These are phyloP conservation scores for Furcasterigmium furcatum DNA, from an alignment of 2,329 filamentous ascomycete genomes.

Conservation along the genomic window DNA sequence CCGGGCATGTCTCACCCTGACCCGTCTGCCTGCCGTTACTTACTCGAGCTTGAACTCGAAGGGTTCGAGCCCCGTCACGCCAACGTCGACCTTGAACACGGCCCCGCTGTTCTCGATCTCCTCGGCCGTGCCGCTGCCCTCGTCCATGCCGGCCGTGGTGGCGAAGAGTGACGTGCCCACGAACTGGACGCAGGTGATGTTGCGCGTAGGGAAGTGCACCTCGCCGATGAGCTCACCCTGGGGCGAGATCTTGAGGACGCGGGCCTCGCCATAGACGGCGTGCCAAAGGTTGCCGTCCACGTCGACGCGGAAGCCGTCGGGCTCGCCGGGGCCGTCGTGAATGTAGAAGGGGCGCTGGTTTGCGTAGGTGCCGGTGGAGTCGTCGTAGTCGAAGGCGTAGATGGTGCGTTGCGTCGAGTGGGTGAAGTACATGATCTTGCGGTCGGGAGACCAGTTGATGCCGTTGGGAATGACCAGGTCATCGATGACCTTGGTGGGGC, in stretches of 20 bases:
- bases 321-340: slow-evolving; percentile 62
- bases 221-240: slow-evolving; percentile 70
- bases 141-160: slow-evolving; percentile 69
- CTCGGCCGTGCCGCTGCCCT: slow-evolving; percentile 59
- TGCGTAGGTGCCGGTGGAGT: slow-evolving; percentile 58
- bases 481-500: slow-evolving; percentile 56
- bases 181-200: slow-evolving; percentile 80
- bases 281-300: slow-evolving; percentile 85
- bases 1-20: neutral
- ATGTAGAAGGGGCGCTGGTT: slow-evolving; percentile 72
- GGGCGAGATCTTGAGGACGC: slow-evolving; percentile 71
- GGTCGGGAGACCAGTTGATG: slow-evolving; percentile 73
- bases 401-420: slow-evolving; percentile 72
- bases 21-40: neutral
- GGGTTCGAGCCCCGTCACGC: slow-evolving; percentile 59
- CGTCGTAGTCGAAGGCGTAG: slow-evolving; percentile 71
- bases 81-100: slow-evolving; percentile 75
- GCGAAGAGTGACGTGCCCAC: slow-evolving; percentile 73
- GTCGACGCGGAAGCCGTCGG: slow-evolving; percentile 85
- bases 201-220: slow-evolving; percentile 71
- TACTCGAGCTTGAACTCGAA: slow-evolving; percentile 58
- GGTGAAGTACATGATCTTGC: slow-evolving; percentile 77
- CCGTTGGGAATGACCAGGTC: slow-evolving; percentile 79
- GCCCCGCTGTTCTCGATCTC: slow-evolving; percentile 61
- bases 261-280: slow-evolving; percentile 75